Base-by-base conservation (phyloP, 148 eudicot genomes). In the Persicaria tinctoria region DNA sequence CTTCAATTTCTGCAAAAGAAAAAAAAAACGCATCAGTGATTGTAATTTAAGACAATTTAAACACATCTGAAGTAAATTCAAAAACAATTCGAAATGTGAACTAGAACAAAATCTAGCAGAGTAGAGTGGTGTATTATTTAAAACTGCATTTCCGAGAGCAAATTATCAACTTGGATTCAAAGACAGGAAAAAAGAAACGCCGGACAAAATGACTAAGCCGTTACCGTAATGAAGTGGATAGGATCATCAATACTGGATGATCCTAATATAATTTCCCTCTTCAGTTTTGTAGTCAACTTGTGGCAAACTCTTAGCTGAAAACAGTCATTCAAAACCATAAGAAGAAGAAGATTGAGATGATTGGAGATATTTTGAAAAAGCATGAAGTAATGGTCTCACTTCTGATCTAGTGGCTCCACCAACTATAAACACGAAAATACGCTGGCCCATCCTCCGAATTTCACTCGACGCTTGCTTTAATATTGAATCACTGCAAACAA, bases 361-460 rank as follows among this genome's bases (percentile, higher is more conserved):
- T 66, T 10, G 13, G 9, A 38, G 47, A 41, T 48, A 17, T 66
- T 66, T 13, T 13, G 17, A 66, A 66, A 41, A 64, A 6, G 41
- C 70, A 64, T 41, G 46, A 44, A 13, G 32, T 13, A 44, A 46
- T 13, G 44, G 47, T 66, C 77, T 62, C 83, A 90, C 98, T 97
- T 95, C 97, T 46, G 97, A 92, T 66, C 98, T 83, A 72, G 96
- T 92, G 74, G 97, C 98, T 63, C 97, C 96, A 68, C 98, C 98
- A 55, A 90, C 93, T 62, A 95, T 89, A 78, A 95, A 92, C 78
- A 95, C 90, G 81, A 95, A 92, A 64, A 95, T 84, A 51, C 96
- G 92, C 74, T 80, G 92, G 77, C 97, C 98, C 92, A 87, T 87
- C 80, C 84, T 91, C 81, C 83, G 87, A 64, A 84, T 81, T 80